phyloP scores from a whole-genome alignment of 495 filamentous ascomycete species.

The Penicillium soppii region DNA sequence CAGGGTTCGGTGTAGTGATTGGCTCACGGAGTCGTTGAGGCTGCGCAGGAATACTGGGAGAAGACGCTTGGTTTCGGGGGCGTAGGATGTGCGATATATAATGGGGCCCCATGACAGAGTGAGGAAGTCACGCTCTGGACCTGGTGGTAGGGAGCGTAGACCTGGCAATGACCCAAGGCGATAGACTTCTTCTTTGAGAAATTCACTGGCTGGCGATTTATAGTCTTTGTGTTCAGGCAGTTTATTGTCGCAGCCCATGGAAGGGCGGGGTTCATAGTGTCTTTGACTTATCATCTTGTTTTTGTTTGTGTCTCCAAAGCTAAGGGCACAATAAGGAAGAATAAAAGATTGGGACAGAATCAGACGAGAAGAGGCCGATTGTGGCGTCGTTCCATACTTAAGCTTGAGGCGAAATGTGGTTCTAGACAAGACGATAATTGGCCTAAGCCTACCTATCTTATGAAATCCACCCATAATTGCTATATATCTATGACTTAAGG shows the following conservation, averaged over 20 bases:
- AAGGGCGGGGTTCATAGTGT: not conserved
- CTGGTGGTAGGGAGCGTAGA: slow-evolving; percentile 24
- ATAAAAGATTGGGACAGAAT: too few relatives aligned
- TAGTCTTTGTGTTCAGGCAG: not conserved
- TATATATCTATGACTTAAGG: too few relatives aligned
- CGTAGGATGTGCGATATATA: slow-evolving; percentile 30
- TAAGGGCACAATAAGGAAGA: not conserved
- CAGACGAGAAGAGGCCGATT: not conserved
- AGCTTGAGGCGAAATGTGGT: not conserved
- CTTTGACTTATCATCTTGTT: not conserved
- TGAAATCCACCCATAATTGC: too few relatives aligned
- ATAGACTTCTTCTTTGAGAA: slow-evolving; percentile 32
- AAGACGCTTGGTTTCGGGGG: slow-evolving; percentile 19
- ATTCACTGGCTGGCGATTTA: slow-evolving; percentile 15
- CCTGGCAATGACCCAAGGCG: slow-evolving; percentile 26
- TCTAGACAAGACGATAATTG: too few relatives aligned
- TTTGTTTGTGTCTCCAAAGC: not conserved
- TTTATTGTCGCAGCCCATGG: not conserved
- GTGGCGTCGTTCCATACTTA: slow-evolving; percentile 5
- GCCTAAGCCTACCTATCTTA: too few relatives aligned
- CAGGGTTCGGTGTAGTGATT: slow-evolving; percentile 18
- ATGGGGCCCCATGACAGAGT: slow-evolving; percentile 31
- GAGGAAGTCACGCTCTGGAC: slow-evolving; percentile 28
- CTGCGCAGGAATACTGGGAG: slow-evolving; percentile 22
- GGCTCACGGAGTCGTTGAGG: slow-evolving; percentile 23